A percentile compares a stretch with the other conserved stretches of the same genome.
phyloP scores from a whole-genome alignment of 1,139 yeast genomes.

The Scheffersomyces insectosa region DNA sequence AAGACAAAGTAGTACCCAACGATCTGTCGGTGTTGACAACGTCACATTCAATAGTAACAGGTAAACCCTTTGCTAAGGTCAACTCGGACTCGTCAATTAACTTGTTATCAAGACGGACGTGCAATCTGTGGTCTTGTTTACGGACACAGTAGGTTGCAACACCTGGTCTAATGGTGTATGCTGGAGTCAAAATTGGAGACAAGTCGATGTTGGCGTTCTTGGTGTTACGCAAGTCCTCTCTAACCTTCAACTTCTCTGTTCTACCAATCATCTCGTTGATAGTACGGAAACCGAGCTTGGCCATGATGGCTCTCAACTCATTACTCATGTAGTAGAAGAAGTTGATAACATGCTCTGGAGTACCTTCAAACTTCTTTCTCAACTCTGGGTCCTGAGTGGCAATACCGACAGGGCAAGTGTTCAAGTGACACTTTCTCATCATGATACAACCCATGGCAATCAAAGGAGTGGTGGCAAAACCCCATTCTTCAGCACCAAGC shows the following conservation, averaged over 20 bases:
- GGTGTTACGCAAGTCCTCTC: constrained; percentile 83
- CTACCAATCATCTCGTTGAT: constrained; percentile 98
- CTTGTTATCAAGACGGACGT: constrained; percentile 91
- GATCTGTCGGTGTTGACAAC: constrained; percentile 97
- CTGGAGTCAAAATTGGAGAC: constrained; percentile 93
- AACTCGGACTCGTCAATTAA: constrained; percentile 93
- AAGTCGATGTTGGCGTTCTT: constrained; percentile 91
- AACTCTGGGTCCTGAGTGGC: constrained; percentile 97
- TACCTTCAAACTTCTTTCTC: constrained; percentile 89
- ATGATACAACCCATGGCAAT: constrained; percentile 97
- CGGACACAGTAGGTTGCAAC: constrained; percentile 91
- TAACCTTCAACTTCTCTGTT: constrained; percentile 83
- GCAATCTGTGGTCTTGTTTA: constrained; percentile 92
- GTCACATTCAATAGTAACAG: constrained; percentile 89
- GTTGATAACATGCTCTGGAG: constrained; percentile 98
- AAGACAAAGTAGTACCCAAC: constrained; percentile 90
- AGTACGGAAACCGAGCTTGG: constrained; percentile 90
- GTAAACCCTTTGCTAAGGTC: constrained; percentile 90
- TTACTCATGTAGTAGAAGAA: constrained; percentile 94
- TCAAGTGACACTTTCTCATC: constrained; percentile 91
- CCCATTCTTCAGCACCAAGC: constrained; percentile 98
- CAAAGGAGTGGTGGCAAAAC: constrained; percentile 95
- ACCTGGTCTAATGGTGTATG: constrained; percentile 96
- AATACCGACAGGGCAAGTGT: constrained; percentile 97
- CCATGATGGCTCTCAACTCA: constrained; percentile 92